A percentile compares a stretch with the other conserved stretches of the same genome.
phyloP scores from a whole-genome alignment of 2,329 filamentous ascomycete species.

The Nothopassalora personata region DNA sequence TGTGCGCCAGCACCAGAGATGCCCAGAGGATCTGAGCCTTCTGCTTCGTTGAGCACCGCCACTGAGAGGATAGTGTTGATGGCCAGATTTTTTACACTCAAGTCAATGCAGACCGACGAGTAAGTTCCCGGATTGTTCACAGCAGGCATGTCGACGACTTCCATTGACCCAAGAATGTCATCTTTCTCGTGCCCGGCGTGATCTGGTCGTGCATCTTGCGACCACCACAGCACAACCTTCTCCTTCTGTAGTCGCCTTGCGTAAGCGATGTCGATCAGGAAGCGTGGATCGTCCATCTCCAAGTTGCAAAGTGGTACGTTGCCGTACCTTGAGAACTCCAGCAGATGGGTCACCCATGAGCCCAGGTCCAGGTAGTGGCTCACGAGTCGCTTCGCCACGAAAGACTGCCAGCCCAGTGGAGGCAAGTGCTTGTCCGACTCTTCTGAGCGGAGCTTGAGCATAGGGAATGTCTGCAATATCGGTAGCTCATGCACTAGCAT shows the following conservation, averaged over 20 bases:
- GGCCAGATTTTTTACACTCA: slow-evolving; percentile 87
- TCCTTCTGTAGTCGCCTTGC: slow-evolving; percentile 83
- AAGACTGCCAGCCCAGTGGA: slow-evolving; percentile 87
- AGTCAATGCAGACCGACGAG: slow-evolving; percentile 90
- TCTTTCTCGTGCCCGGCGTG: slow-evolving; percentile 95
- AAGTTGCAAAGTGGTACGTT: slow-evolving; percentile 94
- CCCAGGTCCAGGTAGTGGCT: slow-evolving; percentile 90
- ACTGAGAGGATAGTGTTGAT: slow-evolving; percentile 98
- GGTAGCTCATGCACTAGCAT: slow-evolving; percentile 81
- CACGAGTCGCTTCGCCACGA: slow-evolving; percentile 78
- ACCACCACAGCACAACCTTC: slow-evolving; percentile 97
- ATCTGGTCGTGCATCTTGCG: slow-evolving; percentile 75
- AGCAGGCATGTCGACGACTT: slow-evolving; percentile 79
- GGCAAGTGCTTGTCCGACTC: slow-evolving; percentile 80
- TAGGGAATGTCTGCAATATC: slow-evolving; percentile 74
- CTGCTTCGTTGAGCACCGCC: slow-evolving; percentile 91
- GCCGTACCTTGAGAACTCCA: slow-evolving; percentile 82
- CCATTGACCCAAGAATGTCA: slow-evolving; percentile 74
- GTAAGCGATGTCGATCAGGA: slow-evolving; percentile 93
- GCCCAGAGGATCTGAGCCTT: slow-evolving; percentile 79
- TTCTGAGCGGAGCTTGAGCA: slow-evolving; percentile 75
- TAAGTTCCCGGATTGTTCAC: slow-evolving; percentile 93
- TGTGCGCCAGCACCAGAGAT: slow-evolving; percentile 69
- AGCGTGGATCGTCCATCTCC: slow-evolving; percentile 87
- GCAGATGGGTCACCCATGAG: slow-evolving; percentile 83